Conservation (phyloP, 306 rosid genomes). For the Canavalia ensiformis region DNA sequence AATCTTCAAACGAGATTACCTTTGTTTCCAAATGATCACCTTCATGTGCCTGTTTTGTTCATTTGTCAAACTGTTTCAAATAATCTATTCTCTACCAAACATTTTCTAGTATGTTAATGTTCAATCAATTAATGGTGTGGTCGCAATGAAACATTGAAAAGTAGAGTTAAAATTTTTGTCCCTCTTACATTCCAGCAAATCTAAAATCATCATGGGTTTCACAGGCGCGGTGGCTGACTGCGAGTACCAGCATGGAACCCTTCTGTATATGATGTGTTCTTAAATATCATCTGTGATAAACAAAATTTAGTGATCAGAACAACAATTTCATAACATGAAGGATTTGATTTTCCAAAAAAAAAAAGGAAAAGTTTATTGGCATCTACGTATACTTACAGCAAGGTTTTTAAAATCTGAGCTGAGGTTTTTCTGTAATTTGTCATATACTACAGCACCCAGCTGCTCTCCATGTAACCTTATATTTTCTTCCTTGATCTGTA, state of each 20-base stretch:
- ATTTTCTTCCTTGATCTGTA: slow-evolving; percentile 76
- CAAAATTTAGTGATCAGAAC: slow-evolving; percentile 26
- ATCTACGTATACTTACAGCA: slow-evolving; percentile 69
- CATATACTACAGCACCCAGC: slow-evolving; percentile 68
- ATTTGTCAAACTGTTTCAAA: slow-evolving; percentile 31
- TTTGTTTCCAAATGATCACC: not conserved
- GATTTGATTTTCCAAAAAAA: not conserved
- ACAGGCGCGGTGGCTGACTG: slow-evolving; percentile 55
- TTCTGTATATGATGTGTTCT: slow-evolving; percentile 86
- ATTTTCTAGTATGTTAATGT: slow-evolving; percentile 15
- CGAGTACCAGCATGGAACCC: slow-evolving; percentile 85
- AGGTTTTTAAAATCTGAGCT: slow-evolving; percentile 77
- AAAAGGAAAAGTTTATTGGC: not conserved
- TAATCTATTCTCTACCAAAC: slow-evolving; percentile 13
- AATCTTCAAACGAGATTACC: not conserved
- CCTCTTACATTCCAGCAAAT: slow-evolving; percentile 21
- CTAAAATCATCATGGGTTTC: slow-evolving; percentile 20
- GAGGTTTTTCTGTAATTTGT: slow-evolving; percentile 64
- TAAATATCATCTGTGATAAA: slow-evolving; percentile 72
- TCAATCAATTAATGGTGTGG: slow-evolving; percentile 26
- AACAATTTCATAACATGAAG: not conserved
- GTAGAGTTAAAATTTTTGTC: not conserved
- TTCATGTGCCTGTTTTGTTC: slow-evolving; percentile 4
- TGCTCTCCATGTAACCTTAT: slow-evolving; percentile 69
- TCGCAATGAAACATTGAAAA: slow-evolving; percentile 33